These are phyloP conservation scores for Ceratobasidium sp. DNA, from an alignment of 1,284 basidiomycete species.

Conservation along the genomic window DNA sequence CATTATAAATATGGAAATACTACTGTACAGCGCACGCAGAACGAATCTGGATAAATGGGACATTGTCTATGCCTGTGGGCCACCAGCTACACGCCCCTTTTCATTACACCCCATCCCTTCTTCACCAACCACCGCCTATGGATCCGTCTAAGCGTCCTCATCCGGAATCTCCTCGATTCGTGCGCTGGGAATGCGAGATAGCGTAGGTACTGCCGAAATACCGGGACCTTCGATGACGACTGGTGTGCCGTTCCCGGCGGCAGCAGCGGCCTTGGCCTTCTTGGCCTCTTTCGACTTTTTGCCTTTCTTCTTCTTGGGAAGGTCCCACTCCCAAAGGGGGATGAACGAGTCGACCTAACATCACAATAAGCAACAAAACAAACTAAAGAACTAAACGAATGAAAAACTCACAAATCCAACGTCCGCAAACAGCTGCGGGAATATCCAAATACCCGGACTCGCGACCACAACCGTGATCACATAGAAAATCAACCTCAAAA, in stretches of 20 bases:
- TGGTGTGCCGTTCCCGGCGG: conserved; percentile 45
- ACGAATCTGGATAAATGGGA: conserved; percentile 25
- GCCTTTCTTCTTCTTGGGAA: conserved; percentile 90
- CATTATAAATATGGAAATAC: conserved; percentile 26
- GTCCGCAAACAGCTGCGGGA: conserved; percentile 97
- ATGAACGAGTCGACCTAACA: conserved; percentile 96
- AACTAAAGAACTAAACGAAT: conserved; percentile 19
- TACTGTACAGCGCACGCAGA: conserved; percentile 41
- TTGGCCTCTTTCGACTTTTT: conserved; percentile 63
- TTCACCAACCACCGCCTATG: background rate
- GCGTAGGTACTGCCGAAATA: conserved; percentile 33
- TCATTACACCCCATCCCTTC: background rate
- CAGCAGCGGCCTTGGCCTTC: conserved; percentile 59
- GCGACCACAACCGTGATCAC: conserved; percentile 89
- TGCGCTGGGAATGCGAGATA: conserved; percentile 44
- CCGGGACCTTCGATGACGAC: conserved; percentile 37
- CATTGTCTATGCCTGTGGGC: conserved; percentile 13
- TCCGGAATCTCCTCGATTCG: conserved; percentile 54
- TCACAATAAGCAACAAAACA: conserved; percentile 28
- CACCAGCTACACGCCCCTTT: background rate
- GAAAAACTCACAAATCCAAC: conserved; percentile 92
- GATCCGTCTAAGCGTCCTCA: conserved; percentile 49
- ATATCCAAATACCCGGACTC: conserved; percentile 97
- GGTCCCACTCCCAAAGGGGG: conserved; percentile 97
- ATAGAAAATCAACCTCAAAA: conserved; percentile 94